Evolutionary conservation across 345 rosid genomes (phyloP).

Genomic region (Theobroma cacao): DNA sequence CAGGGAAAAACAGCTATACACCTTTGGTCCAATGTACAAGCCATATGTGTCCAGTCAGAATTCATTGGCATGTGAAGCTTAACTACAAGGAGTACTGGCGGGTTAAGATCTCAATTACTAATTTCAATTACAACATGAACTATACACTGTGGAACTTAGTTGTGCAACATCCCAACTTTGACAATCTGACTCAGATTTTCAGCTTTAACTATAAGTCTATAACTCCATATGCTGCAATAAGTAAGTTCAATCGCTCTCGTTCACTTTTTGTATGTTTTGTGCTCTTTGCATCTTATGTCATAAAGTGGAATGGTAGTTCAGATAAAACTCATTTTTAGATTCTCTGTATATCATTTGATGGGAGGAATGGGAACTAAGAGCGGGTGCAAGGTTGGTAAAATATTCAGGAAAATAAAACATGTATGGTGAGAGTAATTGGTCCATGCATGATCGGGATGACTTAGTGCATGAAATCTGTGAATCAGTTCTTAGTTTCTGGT

Average conservation of each 20-base stretch:
- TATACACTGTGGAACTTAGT: constrained; percentile 82
- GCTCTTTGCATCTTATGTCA: not conserved
- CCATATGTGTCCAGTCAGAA: constrained; percentile 94
- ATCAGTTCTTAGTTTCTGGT: not conserved
- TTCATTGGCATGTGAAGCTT: constrained; percentile 88
- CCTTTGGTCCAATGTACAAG: constrained; percentile 72
- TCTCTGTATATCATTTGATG: not conserved
- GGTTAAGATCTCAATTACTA: constrained; percentile 68
- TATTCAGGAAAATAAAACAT: not conserved
- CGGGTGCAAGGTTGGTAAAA: not conserved
- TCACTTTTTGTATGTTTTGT: not conserved
- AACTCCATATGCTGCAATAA: constrained; percentile 54
- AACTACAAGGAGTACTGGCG: constrained; percentile 90
- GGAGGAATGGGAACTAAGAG: not conserved
- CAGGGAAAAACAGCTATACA: constrained; percentile 34
- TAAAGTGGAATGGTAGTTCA: not conserved
- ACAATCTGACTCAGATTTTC: constrained; percentile 67
- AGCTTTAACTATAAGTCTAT: constrained; percentile 68
- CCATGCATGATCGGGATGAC: not conserved
- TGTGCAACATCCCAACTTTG: constrained; percentile 80
- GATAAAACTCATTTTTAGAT: not conserved
- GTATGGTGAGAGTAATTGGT: not conserved
- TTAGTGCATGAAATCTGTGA: not conserved
- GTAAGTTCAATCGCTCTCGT: constrained; percentile 42
- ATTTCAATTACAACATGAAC: constrained; percentile 82